A percentile compares a stretch with the other conserved stretches of the same genome.
phyloP scores from a whole-genome alignment of 2,329 filamentous ascomycete species.

The Emergomyces orientalis region DNA sequence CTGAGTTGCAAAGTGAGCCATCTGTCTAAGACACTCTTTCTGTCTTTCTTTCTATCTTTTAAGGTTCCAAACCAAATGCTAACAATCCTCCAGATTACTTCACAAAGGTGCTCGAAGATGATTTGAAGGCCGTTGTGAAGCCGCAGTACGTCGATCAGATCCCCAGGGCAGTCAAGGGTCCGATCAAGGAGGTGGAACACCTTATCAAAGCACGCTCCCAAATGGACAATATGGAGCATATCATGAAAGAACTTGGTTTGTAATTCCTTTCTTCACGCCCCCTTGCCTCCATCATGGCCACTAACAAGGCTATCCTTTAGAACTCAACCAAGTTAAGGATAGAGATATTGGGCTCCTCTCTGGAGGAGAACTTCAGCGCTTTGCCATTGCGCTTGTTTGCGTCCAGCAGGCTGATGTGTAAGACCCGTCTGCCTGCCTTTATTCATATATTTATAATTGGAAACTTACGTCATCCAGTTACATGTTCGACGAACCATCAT shows the following conservation, averaged over 20 bases:
- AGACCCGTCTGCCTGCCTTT: slow-evolving; percentile 22
- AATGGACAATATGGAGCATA: slow-evolving; percentile 70
- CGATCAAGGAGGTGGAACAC: slow-evolving; percentile 67
- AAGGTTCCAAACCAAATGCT: background rate
- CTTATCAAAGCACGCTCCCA: slow-evolving; percentile 69
- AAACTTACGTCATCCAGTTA: slow-evolving; percentile 45
- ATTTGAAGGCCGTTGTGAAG: slow-evolving; percentile 96
- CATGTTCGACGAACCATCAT: slow-evolving; percentile 99
- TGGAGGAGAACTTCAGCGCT: slow-evolving; percentile 95
- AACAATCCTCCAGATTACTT: slow-evolving; percentile 67
- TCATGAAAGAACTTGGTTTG: slow-evolving; percentile 64
- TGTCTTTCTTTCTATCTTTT: background rate
- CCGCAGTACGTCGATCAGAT: slow-evolving; percentile 99
- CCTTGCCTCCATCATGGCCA: background rate
- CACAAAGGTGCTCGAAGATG: slow-evolving; percentile 93
- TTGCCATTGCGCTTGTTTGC: slow-evolving; percentile 91
- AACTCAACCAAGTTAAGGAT: slow-evolving; percentile 80
- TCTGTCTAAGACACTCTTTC: background rate
- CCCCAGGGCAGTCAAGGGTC: slow-evolving; percentile 76
- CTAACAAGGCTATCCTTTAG: slow-evolving; percentile 33
- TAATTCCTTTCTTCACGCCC: background rate
- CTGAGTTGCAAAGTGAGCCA: slow-evolving; percentile 81
- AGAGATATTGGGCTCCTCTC: slow-evolving; percentile 85
- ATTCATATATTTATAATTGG: background rate
- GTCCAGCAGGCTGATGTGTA: slow-evolving; percentile 90